Percentiles rank a stretch among this genome's conserved stretches.
These are phyloP conservation scores for Cytospora piceicola DNA, from an alignment of 2,329 filamentous ascomycete genomes.

Conservation along the genomic window DNA sequence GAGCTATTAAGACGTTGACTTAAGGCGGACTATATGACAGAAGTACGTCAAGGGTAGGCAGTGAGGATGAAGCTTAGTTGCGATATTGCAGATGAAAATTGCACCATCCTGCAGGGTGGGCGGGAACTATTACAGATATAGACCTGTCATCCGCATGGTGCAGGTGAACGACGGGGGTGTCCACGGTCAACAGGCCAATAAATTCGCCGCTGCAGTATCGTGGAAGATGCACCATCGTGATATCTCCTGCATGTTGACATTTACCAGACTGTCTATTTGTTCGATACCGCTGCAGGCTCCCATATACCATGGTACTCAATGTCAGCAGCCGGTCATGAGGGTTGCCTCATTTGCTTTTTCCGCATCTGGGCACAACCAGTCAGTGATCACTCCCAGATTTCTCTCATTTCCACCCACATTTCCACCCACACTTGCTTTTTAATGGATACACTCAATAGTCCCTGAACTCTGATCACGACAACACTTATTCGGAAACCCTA, in stretches of 20 bases:
- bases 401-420: not conserved
- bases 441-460: constrained; percentile 13
- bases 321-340: not conserved
- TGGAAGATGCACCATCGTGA: not conserved
- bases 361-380: too few relatives aligned
- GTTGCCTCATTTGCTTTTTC: not conserved
- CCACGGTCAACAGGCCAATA: not conserved
- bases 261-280: constrained; percentile 16
- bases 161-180: not conserved
- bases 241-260: constrained; percentile 22
- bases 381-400: not conserved
- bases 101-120: constrained; percentile 22
- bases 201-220: not conserved
- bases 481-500: constrained; percentile 17
- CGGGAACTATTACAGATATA: constrained; percentile 1
- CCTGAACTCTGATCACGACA: constrained; percentile 21
- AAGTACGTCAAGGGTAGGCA: constrained; percentile 3
- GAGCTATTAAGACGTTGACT: not conserved
- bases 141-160: not conserved
- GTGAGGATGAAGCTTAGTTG: constrained; percentile 8
- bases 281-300: not conserved
- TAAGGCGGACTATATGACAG: not conserved
- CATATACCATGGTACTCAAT: not conserved
- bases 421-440: not conserved
- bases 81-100: constrained; percentile 15